Evolutionary conservation across 148 eudicot species (phyloP), one percentile per base, ranked within the genome.

Genomic region (Cornus controversa): DNA sequence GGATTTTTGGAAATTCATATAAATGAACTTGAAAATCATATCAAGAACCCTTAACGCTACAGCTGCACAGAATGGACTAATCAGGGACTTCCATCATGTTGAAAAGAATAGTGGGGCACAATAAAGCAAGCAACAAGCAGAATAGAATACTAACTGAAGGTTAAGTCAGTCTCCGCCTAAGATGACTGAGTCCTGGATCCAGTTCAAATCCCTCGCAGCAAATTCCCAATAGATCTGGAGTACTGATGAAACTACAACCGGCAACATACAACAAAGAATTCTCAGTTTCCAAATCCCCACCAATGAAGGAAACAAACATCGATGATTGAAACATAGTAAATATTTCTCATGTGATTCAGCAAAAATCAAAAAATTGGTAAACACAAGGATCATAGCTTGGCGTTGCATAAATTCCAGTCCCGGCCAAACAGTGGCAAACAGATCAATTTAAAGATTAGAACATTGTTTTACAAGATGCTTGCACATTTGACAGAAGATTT

Each of bases 221-320:
- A 72, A 26, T 22, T 53, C 24, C 68, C 83, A 6, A 82, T 78
- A 10, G 87, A 86, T 67, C 69, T 83, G 37, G 82, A 80, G 74
- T 87, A 87, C 65, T 66, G 65, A 83, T 81, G 67, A 64, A 87
- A 79, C 92, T 89, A 74, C 81, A 82, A 45, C 66, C 63, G 57
- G 22, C 27, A 71, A 77, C 10, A 87, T 64, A 31, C 8, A 75
- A 47, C 0, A 16, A 47, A 69, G 28, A 25, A n/a, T 25, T 60
- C 29, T 36, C 60, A 54, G 50, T 7, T 22, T 2, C 40, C 53
- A 29, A 50, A 54, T 53, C 66, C 23, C 23, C 25, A 60, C 0
- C 26, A 70, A 42, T 71, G 64, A 82, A 79, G 66, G 63, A 87
- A 78, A 74, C 81, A 82, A 54, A 58, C 53, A 67, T 24, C 26